A percentile compares a stretch with the other conserved stretches of the same genome.
phyloP scores from a whole-genome alignment of 371 early-diverging fungal genomes.

The Batrachochytrium dendrobatidis region DNA sequence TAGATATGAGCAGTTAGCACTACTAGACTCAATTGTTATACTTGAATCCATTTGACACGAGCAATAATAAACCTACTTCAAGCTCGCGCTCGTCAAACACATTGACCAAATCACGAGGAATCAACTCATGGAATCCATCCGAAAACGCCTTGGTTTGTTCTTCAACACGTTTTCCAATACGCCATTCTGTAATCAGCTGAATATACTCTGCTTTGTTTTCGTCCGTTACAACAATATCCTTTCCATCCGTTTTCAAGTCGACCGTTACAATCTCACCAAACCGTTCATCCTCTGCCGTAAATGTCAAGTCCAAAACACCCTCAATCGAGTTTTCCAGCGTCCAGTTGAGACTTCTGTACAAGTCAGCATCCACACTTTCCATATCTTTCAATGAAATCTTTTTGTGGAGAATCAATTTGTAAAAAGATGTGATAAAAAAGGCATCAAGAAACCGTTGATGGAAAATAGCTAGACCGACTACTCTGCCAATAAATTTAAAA shows the following conservation, averaged over 20 bases:
- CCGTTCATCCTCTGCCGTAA: slow-evolving; percentile 84
- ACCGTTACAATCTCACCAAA: slow-evolving; percentile 89
- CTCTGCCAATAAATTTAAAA: slow-evolving; percentile 97
- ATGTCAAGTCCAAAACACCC: slow-evolving; percentile 81
- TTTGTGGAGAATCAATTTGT: slow-evolving; percentile 91
- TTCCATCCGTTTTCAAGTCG: slow-evolving; percentile 85
- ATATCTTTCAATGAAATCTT: slow-evolving; percentile 83
- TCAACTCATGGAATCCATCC: slow-evolving; percentile 92
- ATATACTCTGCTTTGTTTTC: slow-evolving; percentile 92
- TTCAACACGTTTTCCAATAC: slow-evolving; percentile 76
- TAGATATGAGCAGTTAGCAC: background rate
- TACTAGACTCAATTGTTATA: too few relatives aligned
- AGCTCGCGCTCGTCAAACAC: slow-evolving; percentile 98
- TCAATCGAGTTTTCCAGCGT: slow-evolving; percentile 87
- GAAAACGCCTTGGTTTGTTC: slow-evolving; percentile 92
- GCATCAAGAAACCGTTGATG: slow-evolving; percentile 95
- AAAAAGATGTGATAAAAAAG: slow-evolving; percentile 92
- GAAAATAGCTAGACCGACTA: slow-evolving; percentile 93
- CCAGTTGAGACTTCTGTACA: slow-evolving; percentile 88
- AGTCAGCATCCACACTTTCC: slow-evolving; percentile 94
- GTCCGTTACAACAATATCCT: slow-evolving; percentile 90
- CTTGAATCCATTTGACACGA: background rate
- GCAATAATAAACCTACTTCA: slow-evolving; percentile 47
- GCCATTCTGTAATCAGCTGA: slow-evolving; percentile 74
- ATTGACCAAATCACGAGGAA: slow-evolving; percentile 84